Evolutionary conservation across 2,329 filamentous ascomycete species (phyloP).

Genomic region (Nectriaceae sp.): DNA sequence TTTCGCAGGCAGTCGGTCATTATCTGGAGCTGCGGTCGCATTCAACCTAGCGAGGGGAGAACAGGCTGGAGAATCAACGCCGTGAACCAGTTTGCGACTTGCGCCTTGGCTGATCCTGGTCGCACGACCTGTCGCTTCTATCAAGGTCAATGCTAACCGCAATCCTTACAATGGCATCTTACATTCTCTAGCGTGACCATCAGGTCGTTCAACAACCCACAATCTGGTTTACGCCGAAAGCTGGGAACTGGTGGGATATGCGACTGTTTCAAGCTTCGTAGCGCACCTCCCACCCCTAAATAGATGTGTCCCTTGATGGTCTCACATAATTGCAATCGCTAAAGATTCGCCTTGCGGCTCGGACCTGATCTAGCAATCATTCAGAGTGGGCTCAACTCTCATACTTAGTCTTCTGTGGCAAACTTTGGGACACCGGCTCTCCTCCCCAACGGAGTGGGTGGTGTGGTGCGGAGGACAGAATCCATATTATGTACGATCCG

Average conservation of each 20-base stretch:
- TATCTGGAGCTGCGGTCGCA: no score
- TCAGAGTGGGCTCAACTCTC: no score
- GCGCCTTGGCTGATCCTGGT: no score
- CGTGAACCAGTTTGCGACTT: conserved; percentile 5
- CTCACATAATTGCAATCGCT: conserved; percentile 1
- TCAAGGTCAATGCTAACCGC: no score
- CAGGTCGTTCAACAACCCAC: conserved; percentile 1
- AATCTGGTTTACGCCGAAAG: conserved; percentile 4
- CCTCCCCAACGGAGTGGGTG: neutral
- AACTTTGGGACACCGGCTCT: no score
- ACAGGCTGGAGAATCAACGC: neutral
- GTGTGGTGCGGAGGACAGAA: neutral
- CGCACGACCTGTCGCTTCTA: conserved; percentile 15
- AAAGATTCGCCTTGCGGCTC: neutral
- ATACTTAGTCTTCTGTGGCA: no score
- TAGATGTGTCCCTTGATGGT: conserved; percentile 15
- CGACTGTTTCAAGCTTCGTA: conserved; percentile 12
- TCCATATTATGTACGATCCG: neutral
- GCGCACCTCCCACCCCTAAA: conserved; percentile 12
- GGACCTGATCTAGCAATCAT: no score
- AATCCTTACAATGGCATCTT: no score
- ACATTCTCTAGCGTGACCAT: conserved; percentile 6
- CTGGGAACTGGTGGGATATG: conserved; percentile 9
- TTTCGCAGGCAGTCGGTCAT: conserved; percentile 5
- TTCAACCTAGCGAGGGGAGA: conserved; percentile 1